Conservation (phyloP, 1,284 basidiomycete species). For the Rhodotorula mucilaginosa region DNA sequence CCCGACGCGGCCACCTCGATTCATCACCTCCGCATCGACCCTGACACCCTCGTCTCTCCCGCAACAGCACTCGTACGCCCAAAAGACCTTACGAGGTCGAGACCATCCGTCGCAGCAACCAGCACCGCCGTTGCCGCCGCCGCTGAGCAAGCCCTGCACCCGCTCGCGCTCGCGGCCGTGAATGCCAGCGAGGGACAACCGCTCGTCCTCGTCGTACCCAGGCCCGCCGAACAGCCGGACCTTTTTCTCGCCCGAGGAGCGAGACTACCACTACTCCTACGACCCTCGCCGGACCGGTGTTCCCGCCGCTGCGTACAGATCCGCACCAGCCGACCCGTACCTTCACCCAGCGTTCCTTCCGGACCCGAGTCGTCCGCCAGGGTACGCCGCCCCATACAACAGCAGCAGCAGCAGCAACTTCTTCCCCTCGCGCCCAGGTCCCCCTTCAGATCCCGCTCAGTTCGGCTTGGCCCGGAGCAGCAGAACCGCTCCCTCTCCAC, state of each 20-base stretch:
- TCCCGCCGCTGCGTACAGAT: background rate
- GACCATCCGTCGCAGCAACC: too few species aligned
- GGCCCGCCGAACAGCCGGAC: background rate
- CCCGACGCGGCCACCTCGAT: too few species aligned
- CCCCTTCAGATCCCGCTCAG: background rate
- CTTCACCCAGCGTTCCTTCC: background rate
- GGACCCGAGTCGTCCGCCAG: background rate
- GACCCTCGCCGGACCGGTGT: background rate
- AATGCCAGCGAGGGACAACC: background rate
- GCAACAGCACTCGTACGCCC: too few species aligned
- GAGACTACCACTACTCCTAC: background rate
- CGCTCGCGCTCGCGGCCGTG: too few species aligned
- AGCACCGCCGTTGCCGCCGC: too few species aligned
- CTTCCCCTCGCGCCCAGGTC: background rate
- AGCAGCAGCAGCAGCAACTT: background rate
- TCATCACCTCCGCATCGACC: too few species aligned
- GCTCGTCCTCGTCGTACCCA: background rate
- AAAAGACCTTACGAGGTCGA: too few species aligned
- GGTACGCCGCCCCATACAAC: background rate
- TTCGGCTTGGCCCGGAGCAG: background rate
- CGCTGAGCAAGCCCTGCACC: too few species aligned
- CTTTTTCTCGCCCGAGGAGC: background rate
- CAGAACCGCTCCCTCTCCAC: background rate
- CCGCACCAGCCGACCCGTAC: background rate
- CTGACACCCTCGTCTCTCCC: too few species aligned